Evolutionary conservation across 164 flowering plant species (phyloP).

Genomic region (Vitis cinerea): DNA sequence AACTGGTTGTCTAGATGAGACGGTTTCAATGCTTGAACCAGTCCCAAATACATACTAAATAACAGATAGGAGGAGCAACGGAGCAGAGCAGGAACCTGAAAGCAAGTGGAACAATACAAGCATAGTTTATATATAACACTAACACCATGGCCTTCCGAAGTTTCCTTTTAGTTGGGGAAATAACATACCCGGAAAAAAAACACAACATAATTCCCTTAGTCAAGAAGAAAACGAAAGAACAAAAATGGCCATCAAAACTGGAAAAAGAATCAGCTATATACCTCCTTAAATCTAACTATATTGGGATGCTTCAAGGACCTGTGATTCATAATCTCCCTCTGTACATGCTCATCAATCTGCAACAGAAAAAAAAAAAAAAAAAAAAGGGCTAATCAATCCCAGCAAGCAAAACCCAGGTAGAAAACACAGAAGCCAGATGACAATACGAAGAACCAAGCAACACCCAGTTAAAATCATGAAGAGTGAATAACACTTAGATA

Average conservation of each 20-base stretch:
- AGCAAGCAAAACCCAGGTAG: background rate
- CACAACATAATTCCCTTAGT: background rate
- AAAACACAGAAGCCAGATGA: background rate
- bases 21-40: too few species aligned
- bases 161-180: too few species aligned
- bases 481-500: background rate
- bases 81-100: too few species aligned
- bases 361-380: conserved; percentile 3
- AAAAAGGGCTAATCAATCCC: background rate
- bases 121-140: too few species aligned
- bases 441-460: conserved; percentile 4
- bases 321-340: conserved; percentile 64
- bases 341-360: conserved; percentile 62
- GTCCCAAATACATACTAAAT: too few species aligned
- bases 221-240: background rate
- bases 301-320: conserved; percentile 62
- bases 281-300: conserved; percentile 56
- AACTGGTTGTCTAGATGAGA: too few species aligned
- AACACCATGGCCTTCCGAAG: too few species aligned
- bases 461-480: background rate
- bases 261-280: background rate
- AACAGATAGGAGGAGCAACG: too few species aligned
- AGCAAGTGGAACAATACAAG: too few species aligned
- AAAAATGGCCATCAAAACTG: background rate
- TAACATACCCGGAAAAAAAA: too few species aligned